phyloP scores from a whole-genome alignment of 140 eudicot species.

The Cichorium intybus region DNA sequence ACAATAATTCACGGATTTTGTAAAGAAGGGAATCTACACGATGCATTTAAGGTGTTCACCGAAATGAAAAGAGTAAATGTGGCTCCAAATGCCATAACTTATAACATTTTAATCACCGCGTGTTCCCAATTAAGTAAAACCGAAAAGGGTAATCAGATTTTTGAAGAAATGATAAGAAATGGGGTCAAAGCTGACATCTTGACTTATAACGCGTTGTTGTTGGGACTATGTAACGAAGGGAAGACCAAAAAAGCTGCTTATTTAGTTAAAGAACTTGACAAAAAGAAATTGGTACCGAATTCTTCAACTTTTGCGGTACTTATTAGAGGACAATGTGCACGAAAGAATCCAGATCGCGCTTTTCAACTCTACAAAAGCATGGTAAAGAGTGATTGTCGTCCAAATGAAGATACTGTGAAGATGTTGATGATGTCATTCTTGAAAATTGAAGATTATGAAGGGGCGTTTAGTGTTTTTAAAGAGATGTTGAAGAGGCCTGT shows the following conservation, averaged over 20 bases:
- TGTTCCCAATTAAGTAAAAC: constrained; percentile 44
- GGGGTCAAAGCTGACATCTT: constrained; percentile 61
- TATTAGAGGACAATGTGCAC: constrained; percentile 66
- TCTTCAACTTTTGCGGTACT: constrained; percentile 81
- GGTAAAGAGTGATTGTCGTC: constrained; percentile 65
- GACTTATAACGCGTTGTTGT: constrained; percentile 70
- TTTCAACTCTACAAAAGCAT: constrained; percentile 63
- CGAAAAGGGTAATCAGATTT: constrained; percentile 50
- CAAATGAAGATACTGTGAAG: constrained; percentile 51
- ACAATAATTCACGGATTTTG: constrained; percentile 59
- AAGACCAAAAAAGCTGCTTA: constrained; percentile 80
- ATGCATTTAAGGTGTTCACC: constrained; percentile 54
- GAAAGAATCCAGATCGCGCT: constrained; percentile 66
- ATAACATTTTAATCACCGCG: constrained; percentile 51
- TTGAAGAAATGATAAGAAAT: constrained; percentile 62
- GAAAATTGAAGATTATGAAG: constrained; percentile 63
- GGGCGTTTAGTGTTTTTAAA: constrained; percentile 46
- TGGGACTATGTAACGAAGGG: constrained; percentile 69
- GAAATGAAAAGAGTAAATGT: constrained; percentile 56
- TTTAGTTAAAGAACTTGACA: constrained; percentile 79
- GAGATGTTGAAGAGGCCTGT: constrained; percentile 59
- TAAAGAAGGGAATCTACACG: constrained; percentile 60
- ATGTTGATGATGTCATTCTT: constrained; percentile 49
- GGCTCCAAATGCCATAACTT: constrained; percentile 59
- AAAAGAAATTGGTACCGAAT: constrained; percentile 59